These are phyloP conservation scores for Teratosphaeriaceae sp. DNA, from an alignment of 2,329 filamentous ascomycete genomes.

Conservation along the genomic window DNA sequence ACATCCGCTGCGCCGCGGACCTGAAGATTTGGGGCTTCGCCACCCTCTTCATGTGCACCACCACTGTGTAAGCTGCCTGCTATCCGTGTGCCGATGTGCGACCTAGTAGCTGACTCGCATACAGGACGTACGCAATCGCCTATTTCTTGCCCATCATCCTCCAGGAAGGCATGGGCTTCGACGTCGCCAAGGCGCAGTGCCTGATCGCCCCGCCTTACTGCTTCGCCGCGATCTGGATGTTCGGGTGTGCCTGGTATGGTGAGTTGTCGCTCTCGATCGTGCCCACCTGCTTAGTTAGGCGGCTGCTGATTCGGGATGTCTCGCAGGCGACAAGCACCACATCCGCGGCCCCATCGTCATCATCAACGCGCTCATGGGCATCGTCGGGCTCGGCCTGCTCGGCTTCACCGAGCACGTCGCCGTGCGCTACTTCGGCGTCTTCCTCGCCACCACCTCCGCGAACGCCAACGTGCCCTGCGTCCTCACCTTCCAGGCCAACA, in stretches of 20 bases:
- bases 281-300: too few relatives aligned
- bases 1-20: slow-evolving; percentile 35
- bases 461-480: slow-evolving; percentile 59
- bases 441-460: slow-evolving; percentile 28
- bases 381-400: slow-evolving; percentile 29
- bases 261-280: too few relatives aligned
- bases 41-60: slow-evolving; percentile 53
- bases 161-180: slow-evolving; percentile 29
- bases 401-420: slow-evolving; percentile 24
- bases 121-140: slow-evolving; percentile 27
- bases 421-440: slow-evolving; percentile 30
- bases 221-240: slow-evolving; percentile 31
- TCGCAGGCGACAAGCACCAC: slow-evolving; percentile 28
- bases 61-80: slow-evolving; percentile 27
- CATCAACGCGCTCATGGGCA: slow-evolving; percentile 26
- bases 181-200: slow-evolving; percentile 24
- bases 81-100: neutral
- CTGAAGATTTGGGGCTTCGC: slow-evolving; percentile 51
- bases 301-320: neutral
- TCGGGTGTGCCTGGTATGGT: slow-evolving; percentile 21
- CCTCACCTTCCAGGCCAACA: slow-evolving; percentile 80
- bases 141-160: slow-evolving; percentile 35
- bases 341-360: slow-evolving; percentile 30
- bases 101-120: slow-evolving; percentile 50
- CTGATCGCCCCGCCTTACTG: slow-evolving; percentile 29